Evolutionary conservation across 2,329 filamentous ascomycete species (phyloP).

Genomic region (Monosporascus sp.): DNA sequence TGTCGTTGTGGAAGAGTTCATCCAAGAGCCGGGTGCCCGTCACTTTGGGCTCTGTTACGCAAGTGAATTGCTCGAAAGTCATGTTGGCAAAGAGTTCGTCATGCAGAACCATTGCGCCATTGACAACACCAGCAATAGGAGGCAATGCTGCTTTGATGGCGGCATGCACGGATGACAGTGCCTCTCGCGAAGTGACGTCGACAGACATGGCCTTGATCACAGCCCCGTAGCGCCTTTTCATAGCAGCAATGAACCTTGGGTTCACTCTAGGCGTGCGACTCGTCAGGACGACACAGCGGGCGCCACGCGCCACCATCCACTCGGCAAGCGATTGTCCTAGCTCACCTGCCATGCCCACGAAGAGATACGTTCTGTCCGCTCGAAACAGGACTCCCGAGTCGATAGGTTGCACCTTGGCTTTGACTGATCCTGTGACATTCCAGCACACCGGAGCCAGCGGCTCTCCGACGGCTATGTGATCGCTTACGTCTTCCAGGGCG

Average conservation of each 20-base stretch:
- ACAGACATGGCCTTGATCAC: neutral
- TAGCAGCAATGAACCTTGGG: neutral
- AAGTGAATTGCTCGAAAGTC: too few relatives aligned
- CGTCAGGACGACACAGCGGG: neutral
- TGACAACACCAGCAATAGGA: too few relatives aligned
- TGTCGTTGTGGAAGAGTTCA: too few relatives aligned
- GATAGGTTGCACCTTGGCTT: neutral
- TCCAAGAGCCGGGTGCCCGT: too few relatives aligned
- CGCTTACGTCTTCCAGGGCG: neutral
- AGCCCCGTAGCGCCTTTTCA: neutral
- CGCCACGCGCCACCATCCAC: neutral
- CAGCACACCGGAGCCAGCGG: neutral
- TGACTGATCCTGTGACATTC: neutral
- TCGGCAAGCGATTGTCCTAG: neutral
- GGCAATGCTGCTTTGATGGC: neutral
- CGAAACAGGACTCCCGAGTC: neutral
- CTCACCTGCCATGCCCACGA: neutral
- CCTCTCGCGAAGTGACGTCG: neutral
- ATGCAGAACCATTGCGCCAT: too few relatives aligned
- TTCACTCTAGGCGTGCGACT: neutral
- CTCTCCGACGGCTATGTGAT: neutral
- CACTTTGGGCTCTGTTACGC: too few relatives aligned
- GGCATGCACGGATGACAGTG: neutral
- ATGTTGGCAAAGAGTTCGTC: too few relatives aligned
- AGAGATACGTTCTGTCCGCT: neutral